Percentiles rank a stretch among this genome's conserved stretches.
phyloP scores from a whole-genome alignment of 495 filamentous ascomycete genomes.

The Paragyromitra xinjiangensis region DNA sequence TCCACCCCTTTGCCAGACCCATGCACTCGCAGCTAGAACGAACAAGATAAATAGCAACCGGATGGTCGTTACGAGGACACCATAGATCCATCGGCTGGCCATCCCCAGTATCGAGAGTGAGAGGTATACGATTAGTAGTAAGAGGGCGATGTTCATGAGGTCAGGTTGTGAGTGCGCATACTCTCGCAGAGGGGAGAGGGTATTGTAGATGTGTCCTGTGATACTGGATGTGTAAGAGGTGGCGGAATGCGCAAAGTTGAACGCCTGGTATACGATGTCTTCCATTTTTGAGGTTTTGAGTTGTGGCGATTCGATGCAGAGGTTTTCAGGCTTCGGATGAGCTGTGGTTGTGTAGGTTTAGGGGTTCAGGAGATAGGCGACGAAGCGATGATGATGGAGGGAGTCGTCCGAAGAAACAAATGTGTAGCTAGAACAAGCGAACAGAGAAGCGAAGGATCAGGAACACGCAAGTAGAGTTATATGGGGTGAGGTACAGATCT shows the following conservation, averaged over 20 bases:
- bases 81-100: constrained; percentile 52
- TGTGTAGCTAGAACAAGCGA: not conserved
- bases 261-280: constrained; percentile 36
- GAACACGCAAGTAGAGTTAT: constrained; percentile 29
- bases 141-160: constrained; percentile 51
- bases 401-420: not conserved
- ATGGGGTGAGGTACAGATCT: constrained; percentile 25
- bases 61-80: constrained; percentile 44
- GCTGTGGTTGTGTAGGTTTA: not conserved
- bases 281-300: constrained; percentile 38
- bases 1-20: constrained; percentile 47
- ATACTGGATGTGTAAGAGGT: constrained; percentile 37
- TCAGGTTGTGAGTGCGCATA: constrained; percentile 51
- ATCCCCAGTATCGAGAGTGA: constrained; percentile 53
- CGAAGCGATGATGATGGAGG: not conserved
- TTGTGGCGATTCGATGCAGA: not conserved
- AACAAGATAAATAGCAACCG: constrained; percentile 40
- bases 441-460: constrained; percentile 4
- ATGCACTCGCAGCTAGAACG: constrained; percentile 30
- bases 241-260: constrained; percentile 37
- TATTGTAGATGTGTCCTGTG: constrained; percentile 27
- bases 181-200: constrained; percentile 37
- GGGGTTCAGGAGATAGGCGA: not conserved
- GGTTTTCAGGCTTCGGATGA: not conserved
- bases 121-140: constrained; percentile 54